Base-by-base conservation (phyloP, 768 basidiomycete species). In the Crassisporium funariophilum region DNA sequence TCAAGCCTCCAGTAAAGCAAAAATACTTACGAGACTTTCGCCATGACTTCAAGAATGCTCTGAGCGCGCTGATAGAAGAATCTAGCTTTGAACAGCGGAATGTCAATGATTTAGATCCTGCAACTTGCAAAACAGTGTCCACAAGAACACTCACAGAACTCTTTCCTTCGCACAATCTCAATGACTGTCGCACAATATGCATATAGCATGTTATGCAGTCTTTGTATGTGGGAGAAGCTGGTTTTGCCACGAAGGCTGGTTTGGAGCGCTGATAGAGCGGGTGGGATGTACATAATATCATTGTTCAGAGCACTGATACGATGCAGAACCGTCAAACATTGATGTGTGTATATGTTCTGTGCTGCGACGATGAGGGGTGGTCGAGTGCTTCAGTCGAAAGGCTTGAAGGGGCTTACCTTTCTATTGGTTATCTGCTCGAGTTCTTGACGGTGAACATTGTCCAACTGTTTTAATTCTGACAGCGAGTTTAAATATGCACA, bases 171-270 rank as follows among this genome's bases (percentile, higher is more conserved):
- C 2, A 95, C 89, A 22, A 98, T 83, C 66, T 98, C 95, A 13
- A 94, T 78, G 7, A 97, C 78, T 0, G 93, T 92, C 1, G 91
- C 89, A 0, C 90, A 88, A 64, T 98, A 98, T 0, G 91, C 92
- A 59, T 92, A 94, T 1, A 95, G 65, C 82, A 98, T 89, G 45
- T 79, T 84, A 61, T 95, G 93, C 34, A 98, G 71, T 13, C 95
- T 78, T 40, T 87, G 82, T 11, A 98, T 87, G 65, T 98, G 93
- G n/a, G 86, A 77, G 61, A 98, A 98, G 48, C 86, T 88, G 22
- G 83, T 90, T 59, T 90, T 76, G 46, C 73, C 67, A n/a, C 86
- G 76, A 54, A 95, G 82, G 58, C 82, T 84, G 1, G 77, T 61
- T 59, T 95, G 91, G 1, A 98, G 72, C 2, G 71, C 65, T 0